Percentiles rank a stretch among this genome's conserved stretches.
These are phyloP conservation scores for Aspergillus quadricinctus DNA, from an alignment of 2,329 filamentous ascomycete genomes.

Conservation along the genomic window DNA sequence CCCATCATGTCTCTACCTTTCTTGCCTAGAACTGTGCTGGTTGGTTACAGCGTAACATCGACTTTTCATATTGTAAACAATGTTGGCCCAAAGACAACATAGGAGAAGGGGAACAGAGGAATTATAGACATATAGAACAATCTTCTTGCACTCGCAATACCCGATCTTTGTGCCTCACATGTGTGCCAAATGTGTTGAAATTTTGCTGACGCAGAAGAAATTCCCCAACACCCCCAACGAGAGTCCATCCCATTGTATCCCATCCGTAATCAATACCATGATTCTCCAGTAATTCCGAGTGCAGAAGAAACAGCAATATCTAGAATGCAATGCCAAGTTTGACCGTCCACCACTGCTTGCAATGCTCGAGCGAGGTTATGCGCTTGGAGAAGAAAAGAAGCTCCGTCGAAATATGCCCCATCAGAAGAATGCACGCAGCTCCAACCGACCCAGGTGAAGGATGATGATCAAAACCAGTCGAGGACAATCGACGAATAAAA, in stretches of 20 bases:
- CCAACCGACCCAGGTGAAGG: constrained; percentile 8
- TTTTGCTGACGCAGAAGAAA: constrained; percentile 33
- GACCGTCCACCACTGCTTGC: not conserved
- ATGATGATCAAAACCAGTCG: constrained; percentile 6
- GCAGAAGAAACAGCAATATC: constrained; percentile 28
- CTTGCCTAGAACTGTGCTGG: not conserved
- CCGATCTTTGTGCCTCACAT: constrained; percentile 21
- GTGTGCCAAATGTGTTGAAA: constrained; percentile 22
- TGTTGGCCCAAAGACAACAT: not conserved
- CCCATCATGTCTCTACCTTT: too few relatives aligned
- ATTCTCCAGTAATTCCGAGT: constrained; percentile 37
- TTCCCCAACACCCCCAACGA: constrained; percentile 38
- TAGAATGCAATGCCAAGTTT: constrained; percentile 26
- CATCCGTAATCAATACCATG: constrained; percentile 37
- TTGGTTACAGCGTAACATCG: not conserved
- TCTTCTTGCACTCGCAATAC: constrained; percentile 30
- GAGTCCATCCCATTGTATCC: constrained; percentile 36
- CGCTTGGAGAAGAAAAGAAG: constrained; percentile 17
- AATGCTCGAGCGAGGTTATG: constrained; percentile 6
- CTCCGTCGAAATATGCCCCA: constrained; percentile 3
- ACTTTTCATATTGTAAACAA: not conserved
- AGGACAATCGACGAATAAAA: constrained; percentile 16
- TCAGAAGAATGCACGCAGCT: constrained; percentile 8
- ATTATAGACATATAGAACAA: constrained; percentile 31
- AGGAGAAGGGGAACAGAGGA: constrained; percentile 6